These are phyloP conservation scores for Nannizzia gypsea DNA, from an alignment of 2,329 filamentous ascomycete genomes.

Conservation along the genomic window DNA sequence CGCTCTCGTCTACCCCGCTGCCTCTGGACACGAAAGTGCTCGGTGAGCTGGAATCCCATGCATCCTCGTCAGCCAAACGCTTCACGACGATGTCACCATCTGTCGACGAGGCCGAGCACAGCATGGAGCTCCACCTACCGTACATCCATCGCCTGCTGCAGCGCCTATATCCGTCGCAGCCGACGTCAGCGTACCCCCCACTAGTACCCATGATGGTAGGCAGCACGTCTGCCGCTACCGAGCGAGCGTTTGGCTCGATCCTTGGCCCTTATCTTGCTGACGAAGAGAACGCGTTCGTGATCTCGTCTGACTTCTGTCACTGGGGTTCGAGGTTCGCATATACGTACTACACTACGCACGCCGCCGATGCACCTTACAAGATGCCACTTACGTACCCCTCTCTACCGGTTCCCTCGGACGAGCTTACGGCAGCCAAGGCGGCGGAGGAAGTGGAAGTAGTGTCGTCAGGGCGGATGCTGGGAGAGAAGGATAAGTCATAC, in stretches of 20 bases:
- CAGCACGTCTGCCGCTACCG: slow-evolving; percentile 52
- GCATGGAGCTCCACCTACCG: slow-evolving; percentile 90
- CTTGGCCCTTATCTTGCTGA: slow-evolving; percentile 68
- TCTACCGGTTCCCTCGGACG: slow-evolving; percentile 29
- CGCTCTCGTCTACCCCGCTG: slow-evolving; percentile 33
- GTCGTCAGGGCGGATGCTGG: slow-evolving; percentile 20
- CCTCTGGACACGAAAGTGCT: slow-evolving; percentile 36
- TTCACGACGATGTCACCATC: slow-evolving; percentile 47
- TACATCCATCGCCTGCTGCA: slow-evolving; percentile 74
- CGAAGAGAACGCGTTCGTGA: slow-evolving; percentile 63
- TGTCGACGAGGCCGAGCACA: slow-evolving; percentile 75
- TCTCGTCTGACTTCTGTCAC: slow-evolving; percentile 95
- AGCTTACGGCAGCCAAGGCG: slow-evolving; percentile 18
- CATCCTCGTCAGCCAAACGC: slow-evolving; percentile 22
- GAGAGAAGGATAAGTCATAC: slow-evolving; percentile 22
- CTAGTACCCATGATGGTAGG: slow-evolving; percentile 82
- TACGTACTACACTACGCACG: slow-evolving; percentile 56
- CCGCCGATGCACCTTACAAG: slow-evolving; percentile 20
- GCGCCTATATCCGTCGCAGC: slow-evolving; percentile 39
- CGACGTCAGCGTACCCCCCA: slow-evolving; percentile 50
- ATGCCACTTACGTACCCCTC: slow-evolving; percentile 21
- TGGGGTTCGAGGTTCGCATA: slow-evolving; percentile 83
- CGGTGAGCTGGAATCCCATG: slow-evolving; percentile 23
- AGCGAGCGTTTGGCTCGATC: slow-evolving; percentile 56
- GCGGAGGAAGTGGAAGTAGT: slow-evolving; percentile 22